Evolutionary conservation across 352 stramenopile species (phyloP).

Genomic region (Pythium coloratum): DNA sequence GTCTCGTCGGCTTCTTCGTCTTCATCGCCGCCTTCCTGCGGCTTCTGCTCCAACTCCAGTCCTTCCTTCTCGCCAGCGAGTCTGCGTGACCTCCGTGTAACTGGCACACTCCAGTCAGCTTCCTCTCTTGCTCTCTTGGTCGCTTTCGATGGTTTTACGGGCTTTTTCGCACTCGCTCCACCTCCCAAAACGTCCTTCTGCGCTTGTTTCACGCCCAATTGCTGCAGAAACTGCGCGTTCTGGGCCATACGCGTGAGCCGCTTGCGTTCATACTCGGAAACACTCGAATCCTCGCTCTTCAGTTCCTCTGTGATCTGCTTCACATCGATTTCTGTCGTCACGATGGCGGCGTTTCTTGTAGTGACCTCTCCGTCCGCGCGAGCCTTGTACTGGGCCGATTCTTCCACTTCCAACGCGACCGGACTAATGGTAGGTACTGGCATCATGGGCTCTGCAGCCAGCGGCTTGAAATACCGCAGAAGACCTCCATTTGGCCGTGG

Average conservation of each 20-base stretch:
- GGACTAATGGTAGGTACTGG: background rate
- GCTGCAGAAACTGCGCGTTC: conserved; percentile 46
- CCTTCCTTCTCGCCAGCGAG: conserved; percentile 13
- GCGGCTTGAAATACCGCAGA: background rate
- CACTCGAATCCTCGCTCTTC: background rate
- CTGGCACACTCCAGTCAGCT: background rate
- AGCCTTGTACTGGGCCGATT: background rate
- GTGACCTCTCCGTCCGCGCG: background rate
- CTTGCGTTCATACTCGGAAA: conserved; percentile 55
- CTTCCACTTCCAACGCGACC: background rate
- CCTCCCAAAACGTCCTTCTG: background rate
- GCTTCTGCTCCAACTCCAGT: conserved; percentile 2
- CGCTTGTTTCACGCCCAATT: conserved; percentile 36
- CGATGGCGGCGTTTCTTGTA: background rate
- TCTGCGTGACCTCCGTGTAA: conserved; percentile 5
- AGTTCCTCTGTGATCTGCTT: background rate
- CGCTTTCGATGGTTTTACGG: background rate
- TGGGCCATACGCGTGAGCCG: conserved; percentile 36
- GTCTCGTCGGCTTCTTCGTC: conserved; percentile 2
- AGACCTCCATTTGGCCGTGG: background rate
- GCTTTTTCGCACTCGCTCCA: background rate
- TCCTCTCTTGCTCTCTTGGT: conserved; percentile 10
- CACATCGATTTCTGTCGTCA: background rate
- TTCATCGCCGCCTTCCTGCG: conserved; percentile 2
- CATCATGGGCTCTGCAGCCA: background rate